These are phyloP conservation scores for Pseudogymnoascus sp. DNA, from an alignment of 2,329 filamentous ascomycete genomes.

Conservation along the genomic window DNA sequence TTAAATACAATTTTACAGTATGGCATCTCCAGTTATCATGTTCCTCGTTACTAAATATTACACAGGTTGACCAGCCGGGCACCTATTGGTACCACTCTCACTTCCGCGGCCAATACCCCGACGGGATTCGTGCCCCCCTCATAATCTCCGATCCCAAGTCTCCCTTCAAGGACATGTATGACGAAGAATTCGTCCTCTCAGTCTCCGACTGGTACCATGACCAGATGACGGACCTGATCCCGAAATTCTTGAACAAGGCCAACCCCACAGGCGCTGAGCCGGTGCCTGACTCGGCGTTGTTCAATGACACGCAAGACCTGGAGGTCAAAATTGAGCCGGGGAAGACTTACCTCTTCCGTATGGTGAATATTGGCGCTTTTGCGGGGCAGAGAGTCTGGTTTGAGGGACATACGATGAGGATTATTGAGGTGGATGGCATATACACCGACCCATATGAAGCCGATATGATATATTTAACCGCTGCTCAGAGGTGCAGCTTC, in stretches of 20 bases:
- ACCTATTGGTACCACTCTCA: conserved; percentile 71
- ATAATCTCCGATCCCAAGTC: conserved; percentile 45
- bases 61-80: conserved; percentile 51
- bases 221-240: conserved; percentile 40
- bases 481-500: conserved; percentile 59
- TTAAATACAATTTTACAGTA: conserved; percentile 63
- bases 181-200: conserved; percentile 47
- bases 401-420: conserved; percentile 56
- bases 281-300: conserved; percentile 39
- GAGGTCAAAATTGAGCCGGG: conserved; percentile 52
- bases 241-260: conserved; percentile 37
- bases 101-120: conserved; percentile 45
- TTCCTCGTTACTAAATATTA: conserved; percentile 2
- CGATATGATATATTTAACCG: conserved; percentile 55
- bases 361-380: conserved; percentile 68
- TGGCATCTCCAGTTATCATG: conserved; percentile 15
- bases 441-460: conserved; percentile 54
- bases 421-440: conserved; percentile 66
- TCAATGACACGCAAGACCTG: conserved; percentile 57
- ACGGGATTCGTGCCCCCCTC: conserved; percentile 47
- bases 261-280: conserved; percentile 47
- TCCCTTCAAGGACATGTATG: conserved; percentile 39
- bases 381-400: conserved; percentile 59
- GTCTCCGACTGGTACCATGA: conserved; percentile 54
- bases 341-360: conserved; percentile 64